These are phyloP conservation scores for Heracleum sosnowskyi DNA, from an alignment of 129 eudicot genomes.

Conservation along the genomic window DNA sequence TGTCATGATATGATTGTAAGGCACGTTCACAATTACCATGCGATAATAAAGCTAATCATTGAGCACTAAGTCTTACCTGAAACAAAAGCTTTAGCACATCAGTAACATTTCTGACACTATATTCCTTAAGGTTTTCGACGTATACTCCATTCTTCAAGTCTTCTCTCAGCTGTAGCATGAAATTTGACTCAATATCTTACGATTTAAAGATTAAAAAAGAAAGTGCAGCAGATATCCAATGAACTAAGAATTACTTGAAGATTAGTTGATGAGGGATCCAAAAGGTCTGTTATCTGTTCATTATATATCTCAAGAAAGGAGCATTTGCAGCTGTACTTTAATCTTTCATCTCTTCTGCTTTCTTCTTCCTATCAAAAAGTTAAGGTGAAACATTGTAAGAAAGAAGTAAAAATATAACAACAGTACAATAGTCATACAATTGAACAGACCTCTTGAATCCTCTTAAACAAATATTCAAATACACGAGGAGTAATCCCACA, in stretches of 20 bases:
- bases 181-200: not conserved
- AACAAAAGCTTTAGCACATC: slow-evolving; percentile 71
- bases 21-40: slow-evolving; percentile 11
- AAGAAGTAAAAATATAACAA: not conserved
- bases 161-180: slow-evolving; percentile 60
- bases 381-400: slow-evolving; percentile 1
- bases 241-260: slow-evolving; percentile 48
- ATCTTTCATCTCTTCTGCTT: slow-evolving; percentile 60
- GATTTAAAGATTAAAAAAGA: slow-evolving; percentile 10
- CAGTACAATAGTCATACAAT: slow-evolving; percentile 7
- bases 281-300: slow-evolving; percentile 86
- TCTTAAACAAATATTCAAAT: slow-evolving; percentile 59
- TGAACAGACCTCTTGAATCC: slow-evolving; percentile 58
- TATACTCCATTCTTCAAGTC: slow-evolving; percentile 77
- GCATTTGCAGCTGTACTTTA: slow-evolving; percentile 78
- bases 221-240: not conserved
- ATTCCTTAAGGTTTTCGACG: slow-evolving; percentile 77
- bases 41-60: slow-evolving; percentile 3
- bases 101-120: slow-evolving; percentile 47
- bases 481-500: slow-evolving; percentile 90
- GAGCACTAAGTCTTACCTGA: slow-evolving; percentile 45
- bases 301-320: slow-evolving; percentile 91
- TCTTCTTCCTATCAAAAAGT: slow-evolving; percentile 60
- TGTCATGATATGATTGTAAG: slow-evolving; percentile 18
- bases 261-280: slow-evolving; percentile 78